Evolutionary conservation across 2,329 filamentous ascomycete species (phyloP), one percentile per base, ranked within the genome.

Genomic region (Exophiala mesophila): DNA sequence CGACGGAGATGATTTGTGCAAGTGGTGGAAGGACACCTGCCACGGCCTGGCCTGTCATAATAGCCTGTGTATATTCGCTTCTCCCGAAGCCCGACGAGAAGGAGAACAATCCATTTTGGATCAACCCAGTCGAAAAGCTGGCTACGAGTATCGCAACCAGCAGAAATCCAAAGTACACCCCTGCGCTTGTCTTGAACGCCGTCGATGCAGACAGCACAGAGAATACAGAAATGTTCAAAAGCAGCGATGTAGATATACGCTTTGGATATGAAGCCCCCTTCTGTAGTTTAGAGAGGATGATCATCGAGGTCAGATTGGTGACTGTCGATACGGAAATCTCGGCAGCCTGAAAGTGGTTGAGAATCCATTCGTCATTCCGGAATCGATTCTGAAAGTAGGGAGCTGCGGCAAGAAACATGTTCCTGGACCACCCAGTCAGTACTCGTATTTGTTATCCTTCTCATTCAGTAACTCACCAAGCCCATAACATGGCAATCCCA

Each of bases 331-430:
- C 83, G 23, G 88, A 85, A 45, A 94, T 76, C 60, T 97, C 90
- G 45, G 86, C 82, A 8, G 90, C 84, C 63, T 96, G 90, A 68
- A 94, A 97, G 69, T 88, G 86, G 50, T 78, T 73, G 24, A 82
- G 73, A 43, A 94, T 82, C 73, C 80, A 85, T 40, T 78, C 68
- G 60, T 82, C 78, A 47, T 74, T 72, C 33, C 75, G 69, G 64
- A 97, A 94, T 55, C 90, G 87, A 36, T 72, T 74, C 58, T 89
- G 81, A 67, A 97, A 96, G 71, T 97, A 97, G 3, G 90, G 88
- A 2, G 88, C 87, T 6, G 90, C 88, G 33, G 92, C 90, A 55
- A 97, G 78, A 64, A 97, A 96, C 90, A 96, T 96, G 70, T 97
- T 97, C 88, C 88, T 90, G 54, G 12, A 28, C n/a, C n/a, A n/a